Base-by-base conservation (phyloP, 176 grass and related monocot genomes). In the Tillandsia leiboldiana region DNA sequence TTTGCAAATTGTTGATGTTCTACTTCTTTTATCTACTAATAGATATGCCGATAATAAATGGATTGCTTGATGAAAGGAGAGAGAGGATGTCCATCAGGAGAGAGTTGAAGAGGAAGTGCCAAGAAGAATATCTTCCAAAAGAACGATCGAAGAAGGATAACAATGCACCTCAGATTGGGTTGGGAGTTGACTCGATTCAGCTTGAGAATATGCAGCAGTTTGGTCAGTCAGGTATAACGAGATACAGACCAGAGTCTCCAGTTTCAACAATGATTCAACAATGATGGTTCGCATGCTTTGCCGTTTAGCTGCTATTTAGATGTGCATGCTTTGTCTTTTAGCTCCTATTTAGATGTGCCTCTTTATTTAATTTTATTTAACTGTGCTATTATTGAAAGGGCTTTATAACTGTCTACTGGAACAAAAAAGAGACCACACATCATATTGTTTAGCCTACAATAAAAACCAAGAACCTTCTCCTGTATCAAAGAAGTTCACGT, bases 21-120 rank as follows among this genome's bases (percentile, higher is more conserved):
- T 42, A 42, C 33, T 4, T 53, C 22, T 73, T 73, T 73, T 12
- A 75, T 75, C 12, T 48, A 0, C 66, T 75, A 9, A 62, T 13
- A 75, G 73, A 75, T 66, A 67, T 75, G 26, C 73, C 63, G 11
- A 50, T 66, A 51, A 9, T 48, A 28, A 75, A 54, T 54, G 73
- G 73, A 26, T 12, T 77, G 50, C 54, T 11, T 49, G 65, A 59
- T 24, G 11, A 58, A 42, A 74, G 71, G 63, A 51, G 23, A 74
- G 63, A 62, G n/a, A 66, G 64, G 33, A 42, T 42, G 22, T 79
- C 59, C 11, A 51, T 79, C 47, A 72, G 63, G 59, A 63, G 77
- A 71, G 77, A 79, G 51, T 54, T 79, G 24, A 79, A 52, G 77
- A 72, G 61, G 58, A 74, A 48, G 18, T 69, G n/a, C 17, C 51